Evolutionary conservation across 768 basidiomycete genomes (phyloP), one percentile per base, ranked within the genome.

Genomic region (Agaricus blazei): DNA sequence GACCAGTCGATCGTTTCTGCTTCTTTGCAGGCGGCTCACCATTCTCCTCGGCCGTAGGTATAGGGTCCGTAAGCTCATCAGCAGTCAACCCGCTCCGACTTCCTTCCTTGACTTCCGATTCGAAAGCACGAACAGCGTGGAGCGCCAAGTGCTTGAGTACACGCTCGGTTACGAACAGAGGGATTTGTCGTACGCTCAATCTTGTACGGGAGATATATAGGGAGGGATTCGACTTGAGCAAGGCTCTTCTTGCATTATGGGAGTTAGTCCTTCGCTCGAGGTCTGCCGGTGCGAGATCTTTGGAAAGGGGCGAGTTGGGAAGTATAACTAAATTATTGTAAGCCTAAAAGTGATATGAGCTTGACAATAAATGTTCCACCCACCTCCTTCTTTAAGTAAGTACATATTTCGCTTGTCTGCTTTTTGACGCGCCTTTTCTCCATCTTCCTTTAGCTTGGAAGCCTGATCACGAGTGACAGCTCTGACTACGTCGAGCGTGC

Each of bases 391-490:
- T 11, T 92, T 83, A 61, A 99, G 79, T 57, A 99, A 83, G 67
- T 99, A 98, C 66, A 97, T 84, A 66, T 98, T 97, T 24, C 96
- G 82, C 67, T 96, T 95, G 70, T 99, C 97, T 0, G 87, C 86
- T 69, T 95, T 95, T 69, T 93, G 85, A 47, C 93, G 79, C 58
- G 80, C 77, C 64, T 83, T 85, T 66, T 95, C 94, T 3, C 89
- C 87, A 15, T 87, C 90, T 58, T 97, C 94, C 65, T 89, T 91
- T 46, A 98, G 79, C 68, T 88, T 89, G 4, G 82, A 80, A 5
- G 97, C 97, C 60, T 89, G 81, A 58, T 95, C 93, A 50, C 94
- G 75, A 1, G 93, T 93, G 29, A 99, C 93, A 2, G 97, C 97
- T 9, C 85, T 82, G 15, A 87, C 82, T 45, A 96, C 90, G 58